Base-by-base conservation (phyloP, 805 yeast species). In the Lipomyces orientalis region DNA sequence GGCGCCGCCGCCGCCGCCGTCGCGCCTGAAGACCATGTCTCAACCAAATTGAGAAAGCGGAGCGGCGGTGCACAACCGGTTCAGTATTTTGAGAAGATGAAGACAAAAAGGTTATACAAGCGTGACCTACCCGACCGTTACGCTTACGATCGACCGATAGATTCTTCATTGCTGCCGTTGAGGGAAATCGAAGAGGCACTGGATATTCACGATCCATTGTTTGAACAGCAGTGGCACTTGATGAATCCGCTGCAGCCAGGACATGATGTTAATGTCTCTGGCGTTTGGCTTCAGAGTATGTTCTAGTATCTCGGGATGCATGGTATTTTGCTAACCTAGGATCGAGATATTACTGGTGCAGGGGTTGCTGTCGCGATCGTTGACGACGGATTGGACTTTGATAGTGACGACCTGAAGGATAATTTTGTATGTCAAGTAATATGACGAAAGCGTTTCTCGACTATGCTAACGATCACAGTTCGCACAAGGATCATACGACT, bases 341-440 rank as follows among this genome's bases (percentile, higher is more conserved):
- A 4, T n/a, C 4, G 37, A 68, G 68, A 89, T 60, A 86, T 90
- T 65, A 89, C 95, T 0, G 99, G 99, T 0, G 78, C 83, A 49
- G 94, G 95, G 4, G 83, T 91, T 5, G 91, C 90, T 0, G 89
- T 93, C 0, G 97, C 98, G 1, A 85, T 95, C 52, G 90, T 95
- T 0, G 99, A 95, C 78, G 99, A 95, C 79, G 99, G 99, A 0
- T 78, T 95, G 34, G 99, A 95, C 79, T 88, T 85, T 76, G 90
- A 90, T 64, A 87, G 88, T 74, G 84, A 82, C 1, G 98, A 95
- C 79, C 81, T 95, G 67, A 80, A 81, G 37, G 86, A 82, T 52
- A 90, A 89, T 73, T 95, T 58, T 22, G 70, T 67, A 37, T 49
- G 70, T 29, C 31, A 14, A 6, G 89, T 43, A 33, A 9, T 60